These are phyloP conservation scores for Pyrus betulifolia DNA, from an alignment of 306 rosid species.

Conservation along the genomic window DNA sequence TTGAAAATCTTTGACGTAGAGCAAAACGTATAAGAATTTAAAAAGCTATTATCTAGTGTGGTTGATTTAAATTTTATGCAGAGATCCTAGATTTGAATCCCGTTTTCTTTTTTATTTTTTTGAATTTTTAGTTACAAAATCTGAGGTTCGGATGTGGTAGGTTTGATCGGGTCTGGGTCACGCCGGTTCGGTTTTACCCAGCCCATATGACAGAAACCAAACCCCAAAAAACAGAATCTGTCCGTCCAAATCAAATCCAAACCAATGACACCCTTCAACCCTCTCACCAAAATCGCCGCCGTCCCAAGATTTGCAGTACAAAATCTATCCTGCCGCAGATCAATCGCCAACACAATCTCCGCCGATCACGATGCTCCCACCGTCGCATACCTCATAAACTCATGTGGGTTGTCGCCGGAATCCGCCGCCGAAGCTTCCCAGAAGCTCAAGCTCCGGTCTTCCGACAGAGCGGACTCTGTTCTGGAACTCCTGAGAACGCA, in stretches of 20 bases:
- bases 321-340: not conserved
- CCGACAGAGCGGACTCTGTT: conserved; percentile 18
- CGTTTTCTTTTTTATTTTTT: no score
- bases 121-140: no score
- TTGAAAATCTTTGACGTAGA: no score
- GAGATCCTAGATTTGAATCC: no score
- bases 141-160: no score
- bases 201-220: no score
- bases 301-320: not conserved
- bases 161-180: no score
- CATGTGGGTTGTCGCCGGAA: conserved; percentile 25
- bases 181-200: no score
- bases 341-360: not conserved
- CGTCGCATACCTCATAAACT: conserved; percentile 19
- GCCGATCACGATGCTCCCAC: not conserved
- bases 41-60: no score
- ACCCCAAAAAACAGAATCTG: not conserved
- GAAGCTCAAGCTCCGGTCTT: conserved; percentile 8
- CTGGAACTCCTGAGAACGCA: conserved; percentile 9
- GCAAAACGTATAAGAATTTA: no score
- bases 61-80: no score
- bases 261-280: not conserved
- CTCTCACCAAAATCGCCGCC: not conserved
- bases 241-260: not conserved
- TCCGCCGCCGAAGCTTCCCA: conserved; percentile 13